Percentiles rank a stretch among this genome's conserved stretches.
Evolutionary conservation across 306 rosid species (phyloP).

Genomic region (Quercus alba): DNA sequence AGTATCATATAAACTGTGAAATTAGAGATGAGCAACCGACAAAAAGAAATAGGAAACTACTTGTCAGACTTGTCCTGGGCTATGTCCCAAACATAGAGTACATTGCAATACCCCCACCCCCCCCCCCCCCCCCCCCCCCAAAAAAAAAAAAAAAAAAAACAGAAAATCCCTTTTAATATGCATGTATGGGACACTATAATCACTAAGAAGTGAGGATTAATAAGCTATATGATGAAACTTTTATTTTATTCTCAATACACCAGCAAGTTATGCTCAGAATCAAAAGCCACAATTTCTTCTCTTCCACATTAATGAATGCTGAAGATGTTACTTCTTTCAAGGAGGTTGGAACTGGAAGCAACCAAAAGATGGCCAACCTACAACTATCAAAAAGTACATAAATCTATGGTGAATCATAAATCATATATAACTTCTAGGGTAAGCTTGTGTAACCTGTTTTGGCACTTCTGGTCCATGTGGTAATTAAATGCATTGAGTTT

Average conservation of each 20-base stretch:
- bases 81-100: not conserved
- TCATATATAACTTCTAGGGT: not conserved
- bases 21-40: not conserved
- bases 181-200: no score
- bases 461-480: not conserved
- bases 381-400: not conserved
- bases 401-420: not conserved
- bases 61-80: not conserved
- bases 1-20: not conserved
- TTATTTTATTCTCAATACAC: not conserved
- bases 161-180: no score
- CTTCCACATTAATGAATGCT: no score
- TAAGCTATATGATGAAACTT: not conserved
- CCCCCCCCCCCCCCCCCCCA: not conserved
- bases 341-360: no score
- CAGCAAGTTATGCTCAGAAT: not conserved
- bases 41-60: not conserved
- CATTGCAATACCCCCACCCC: no score
- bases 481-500: not conserved
- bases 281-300: not conserved
- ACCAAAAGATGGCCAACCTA: no score
- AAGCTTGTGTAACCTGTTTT: not conserved
- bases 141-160: no score
- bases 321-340: no score
- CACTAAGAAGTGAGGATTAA: not conserved